Conservation (phyloP, 1,284 basidiomycete species). For the Ganoderma resinaceum region DNA sequence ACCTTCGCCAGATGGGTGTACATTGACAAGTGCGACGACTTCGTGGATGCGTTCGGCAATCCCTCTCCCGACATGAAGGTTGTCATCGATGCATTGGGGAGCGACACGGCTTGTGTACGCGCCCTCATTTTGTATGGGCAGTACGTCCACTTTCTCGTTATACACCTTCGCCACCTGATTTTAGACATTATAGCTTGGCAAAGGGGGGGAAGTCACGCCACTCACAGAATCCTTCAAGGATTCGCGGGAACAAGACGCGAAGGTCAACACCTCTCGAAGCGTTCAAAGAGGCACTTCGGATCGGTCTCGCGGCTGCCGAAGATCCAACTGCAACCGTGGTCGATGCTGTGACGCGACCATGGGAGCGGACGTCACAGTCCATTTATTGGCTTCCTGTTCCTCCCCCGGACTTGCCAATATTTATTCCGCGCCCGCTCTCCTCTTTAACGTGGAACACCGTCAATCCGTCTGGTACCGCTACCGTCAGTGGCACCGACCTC, state of each 20-base stretch:
- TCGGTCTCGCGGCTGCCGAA: background rate
- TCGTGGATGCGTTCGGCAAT: background rate
- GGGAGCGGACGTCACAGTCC: background rate
- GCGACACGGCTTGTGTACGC: background rate
- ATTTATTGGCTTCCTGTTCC: background rate
- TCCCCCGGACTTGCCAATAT: background rate
- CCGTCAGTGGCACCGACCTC: background rate
- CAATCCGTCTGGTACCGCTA: background rate
- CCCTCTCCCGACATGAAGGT: background rate
- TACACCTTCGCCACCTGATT: background rate
- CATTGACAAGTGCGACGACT: background rate
- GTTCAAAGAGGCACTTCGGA: background rate
- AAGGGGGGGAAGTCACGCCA: background rate
- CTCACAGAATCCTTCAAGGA: background rate
- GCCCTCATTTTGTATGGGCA: slow-evolving; percentile 6
- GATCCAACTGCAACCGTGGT: background rate
- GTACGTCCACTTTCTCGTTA: background rate
- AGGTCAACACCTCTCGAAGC: background rate
- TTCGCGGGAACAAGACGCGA: background rate
- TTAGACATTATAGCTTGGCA: background rate
- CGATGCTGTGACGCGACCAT: background rate
- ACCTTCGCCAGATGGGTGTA: slow-evolving; percentile 1
- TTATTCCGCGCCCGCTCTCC: background rate
- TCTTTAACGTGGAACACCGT: background rate
- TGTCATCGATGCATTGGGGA: background rate